phyloP scores from a whole-genome alignment of 345 rosid genomes.

The Populus simonii region DNA sequence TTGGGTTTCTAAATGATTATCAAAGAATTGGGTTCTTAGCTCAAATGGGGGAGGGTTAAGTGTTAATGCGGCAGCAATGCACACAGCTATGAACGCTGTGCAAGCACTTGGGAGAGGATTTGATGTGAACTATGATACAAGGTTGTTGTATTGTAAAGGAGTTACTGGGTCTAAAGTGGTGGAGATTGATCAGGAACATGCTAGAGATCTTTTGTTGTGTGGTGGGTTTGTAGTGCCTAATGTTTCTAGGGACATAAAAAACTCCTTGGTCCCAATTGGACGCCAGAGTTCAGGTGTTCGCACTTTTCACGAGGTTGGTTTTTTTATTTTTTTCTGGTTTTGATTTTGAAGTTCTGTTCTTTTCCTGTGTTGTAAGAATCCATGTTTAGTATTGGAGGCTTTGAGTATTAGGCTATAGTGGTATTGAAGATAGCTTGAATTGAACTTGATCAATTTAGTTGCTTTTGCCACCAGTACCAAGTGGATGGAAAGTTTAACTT shows the following conservation, averaged over 20 bases:
- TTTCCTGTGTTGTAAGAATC: not conserved
- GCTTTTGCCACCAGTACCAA: not conserved
- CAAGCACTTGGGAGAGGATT: conserved; percentile 73
- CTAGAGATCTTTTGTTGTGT: conserved; percentile 42
- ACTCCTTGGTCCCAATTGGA: conserved; percentile 29
- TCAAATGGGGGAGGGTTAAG: conserved; percentile 22
- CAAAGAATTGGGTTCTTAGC: not conserved
- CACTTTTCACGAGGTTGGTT: conserved; percentile 51
- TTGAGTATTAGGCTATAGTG: not conserved
- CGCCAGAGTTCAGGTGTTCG: conserved; percentile 50
- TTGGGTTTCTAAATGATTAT: not conserved
- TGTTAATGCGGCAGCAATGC: conserved; percentile 43
- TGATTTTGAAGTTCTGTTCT: not conserved
- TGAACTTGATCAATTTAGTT: not conserved
- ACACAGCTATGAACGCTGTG: conserved; percentile 57
- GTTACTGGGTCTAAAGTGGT: conserved; percentile 49
- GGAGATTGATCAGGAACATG: conserved; percentile 54
- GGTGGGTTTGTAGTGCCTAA: conserved; percentile 38
- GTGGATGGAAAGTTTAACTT: not conserved
- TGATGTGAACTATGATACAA: conserved; percentile 66
- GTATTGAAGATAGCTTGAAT: not conserved
- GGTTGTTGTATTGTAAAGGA: conserved; percentile 73
- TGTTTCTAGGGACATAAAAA: conserved; percentile 54
- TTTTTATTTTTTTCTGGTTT: not conserved
- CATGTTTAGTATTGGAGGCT: not conserved